Conservation (phyloP, 2,329 filamentous ascomycete species). For the Neofusicoccum ribis region DNA sequence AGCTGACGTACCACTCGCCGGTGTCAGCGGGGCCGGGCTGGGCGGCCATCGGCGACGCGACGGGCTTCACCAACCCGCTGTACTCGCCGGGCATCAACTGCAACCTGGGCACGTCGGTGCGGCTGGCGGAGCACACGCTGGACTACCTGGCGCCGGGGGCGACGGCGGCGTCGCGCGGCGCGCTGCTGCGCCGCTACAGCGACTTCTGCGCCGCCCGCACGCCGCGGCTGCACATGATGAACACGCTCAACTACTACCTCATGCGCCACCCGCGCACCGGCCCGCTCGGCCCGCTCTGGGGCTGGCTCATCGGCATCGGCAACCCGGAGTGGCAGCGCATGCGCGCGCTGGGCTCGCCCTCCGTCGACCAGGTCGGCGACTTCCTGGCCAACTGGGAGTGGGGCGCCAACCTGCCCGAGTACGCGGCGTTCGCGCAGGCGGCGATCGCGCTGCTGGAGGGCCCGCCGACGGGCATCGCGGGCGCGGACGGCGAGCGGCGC, state of each 20-base stretch:
- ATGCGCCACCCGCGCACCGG: not conserved
- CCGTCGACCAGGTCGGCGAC: not conserved
- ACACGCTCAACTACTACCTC: not conserved
- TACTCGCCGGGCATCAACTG: constrained; percentile 2
- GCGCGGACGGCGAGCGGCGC: not conserved
- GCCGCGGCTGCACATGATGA: not conserved
- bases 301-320: not conserved
- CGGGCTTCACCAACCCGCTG: not conserved
- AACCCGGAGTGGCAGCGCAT: not conserved
- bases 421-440: not conserved
- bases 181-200: not conserved
- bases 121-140: not conserved
- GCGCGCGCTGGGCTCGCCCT: not conserved
- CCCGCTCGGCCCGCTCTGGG: not conserved
- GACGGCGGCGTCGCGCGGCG: not conserved
- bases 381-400: not conserved
- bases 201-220: not conserved
- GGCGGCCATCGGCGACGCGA: not conserved
- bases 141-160: not conserved
- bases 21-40: not conserved
- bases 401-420: not conserved
- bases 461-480: not conserved
- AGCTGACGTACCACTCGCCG: not conserved
- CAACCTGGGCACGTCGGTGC: not conserved
- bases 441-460: not conserved